These are phyloP conservation scores for Thielaviopsis ethacetica DNA, from an alignment of 2,329 filamentous ascomycete species.

Conservation along the genomic window DNA sequence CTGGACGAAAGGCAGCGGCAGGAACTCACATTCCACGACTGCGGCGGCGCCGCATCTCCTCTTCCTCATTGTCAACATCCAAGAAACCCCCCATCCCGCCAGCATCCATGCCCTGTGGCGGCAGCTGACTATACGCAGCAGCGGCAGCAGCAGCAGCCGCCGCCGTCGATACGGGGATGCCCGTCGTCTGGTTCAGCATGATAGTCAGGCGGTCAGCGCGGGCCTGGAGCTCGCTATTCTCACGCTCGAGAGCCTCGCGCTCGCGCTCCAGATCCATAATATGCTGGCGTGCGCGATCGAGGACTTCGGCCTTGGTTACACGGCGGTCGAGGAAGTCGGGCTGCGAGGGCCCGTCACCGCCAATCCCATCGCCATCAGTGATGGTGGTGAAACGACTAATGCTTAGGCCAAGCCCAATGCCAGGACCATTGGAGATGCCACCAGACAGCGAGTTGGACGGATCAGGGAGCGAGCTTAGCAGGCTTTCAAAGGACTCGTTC, in stretches of 20 bases:
- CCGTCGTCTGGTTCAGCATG: conserved; percentile 2
- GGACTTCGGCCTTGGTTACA: conserved; percentile 22
- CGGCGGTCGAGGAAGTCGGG: conserved; percentile 16
- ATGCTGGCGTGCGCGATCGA: conserved; percentile 21
- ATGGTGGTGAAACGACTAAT: conserved; percentile 9
- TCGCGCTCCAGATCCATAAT: conserved; percentile 20
- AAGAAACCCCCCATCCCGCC: not conserved
- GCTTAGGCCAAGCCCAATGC: conserved; percentile 1
- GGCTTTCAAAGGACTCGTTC: conserved; percentile 19
- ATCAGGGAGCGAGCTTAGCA: conserved; percentile 17
- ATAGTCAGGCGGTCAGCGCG: conserved; percentile 4
- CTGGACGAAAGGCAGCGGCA: no score
- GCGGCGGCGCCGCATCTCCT: not conserved
- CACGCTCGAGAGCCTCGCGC: conserved; percentile 17
- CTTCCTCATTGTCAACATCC: not conserved
- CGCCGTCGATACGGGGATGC: not conserved
- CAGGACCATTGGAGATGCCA: not conserved
- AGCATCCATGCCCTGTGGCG: not conserved
- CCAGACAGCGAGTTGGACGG: conserved; percentile 1
- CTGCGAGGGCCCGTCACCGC: conserved; percentile 5
- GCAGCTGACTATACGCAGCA: not conserved
- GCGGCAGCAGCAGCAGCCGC: not conserved
- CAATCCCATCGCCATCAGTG: not conserved
- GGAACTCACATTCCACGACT: not conserved
- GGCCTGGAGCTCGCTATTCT: conserved; percentile 16